Conservation (phyloP, 2,329 filamentous ascomycete species). For the Apiospora rasikravindrae region DNA sequence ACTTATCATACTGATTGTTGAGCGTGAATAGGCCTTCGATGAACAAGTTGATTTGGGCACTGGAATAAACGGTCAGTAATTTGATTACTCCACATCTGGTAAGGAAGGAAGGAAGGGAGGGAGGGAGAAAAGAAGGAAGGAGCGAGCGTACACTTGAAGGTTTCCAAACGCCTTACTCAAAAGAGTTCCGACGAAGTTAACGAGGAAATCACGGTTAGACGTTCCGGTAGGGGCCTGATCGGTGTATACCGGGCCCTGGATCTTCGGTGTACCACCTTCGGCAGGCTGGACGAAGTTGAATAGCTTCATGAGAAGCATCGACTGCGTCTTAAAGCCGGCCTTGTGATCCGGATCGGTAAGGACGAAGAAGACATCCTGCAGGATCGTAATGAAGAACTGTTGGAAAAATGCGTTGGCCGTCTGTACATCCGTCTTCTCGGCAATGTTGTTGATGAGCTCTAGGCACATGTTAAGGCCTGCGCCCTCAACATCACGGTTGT, state of each 20-base stretch:
- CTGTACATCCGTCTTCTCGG: conserved; percentile 82
- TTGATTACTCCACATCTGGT: background rate
- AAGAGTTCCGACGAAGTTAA: conserved; percentile 83
- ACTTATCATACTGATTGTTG: conserved; percentile 89
- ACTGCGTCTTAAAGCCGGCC: conserved; percentile 98
- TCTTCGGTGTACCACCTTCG: conserved; percentile 75
- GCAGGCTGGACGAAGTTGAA: conserved; percentile 90
- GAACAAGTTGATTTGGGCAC: conserved; percentile 85
- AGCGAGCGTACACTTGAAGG: conserved; percentile 75
- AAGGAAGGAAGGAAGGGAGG: background rate
- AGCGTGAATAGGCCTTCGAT: conserved; percentile 87
- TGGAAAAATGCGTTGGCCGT: conserved; percentile 97
- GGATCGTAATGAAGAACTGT: conserved; percentile 92
- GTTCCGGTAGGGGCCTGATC: conserved; percentile 86
- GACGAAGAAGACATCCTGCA: conserved; percentile 98
- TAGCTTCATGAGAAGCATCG: conserved; percentile 90
- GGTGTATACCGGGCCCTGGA: conserved; percentile 89
- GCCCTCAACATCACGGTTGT: conserved; percentile 96
- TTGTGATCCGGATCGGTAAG: conserved; percentile 98
- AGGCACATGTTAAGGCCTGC: conserved; percentile 98
- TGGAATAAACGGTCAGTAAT: conserved; percentile 41
- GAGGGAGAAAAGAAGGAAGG: background rate
- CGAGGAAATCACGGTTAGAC: conserved; percentile 87
- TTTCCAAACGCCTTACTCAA: conserved; percentile 93
- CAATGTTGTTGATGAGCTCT: conserved; percentile 96